Evolutionary conservation across 2,329 filamentous ascomycete species (phyloP).

Genomic region (Colletotrichum sp.): DNA sequence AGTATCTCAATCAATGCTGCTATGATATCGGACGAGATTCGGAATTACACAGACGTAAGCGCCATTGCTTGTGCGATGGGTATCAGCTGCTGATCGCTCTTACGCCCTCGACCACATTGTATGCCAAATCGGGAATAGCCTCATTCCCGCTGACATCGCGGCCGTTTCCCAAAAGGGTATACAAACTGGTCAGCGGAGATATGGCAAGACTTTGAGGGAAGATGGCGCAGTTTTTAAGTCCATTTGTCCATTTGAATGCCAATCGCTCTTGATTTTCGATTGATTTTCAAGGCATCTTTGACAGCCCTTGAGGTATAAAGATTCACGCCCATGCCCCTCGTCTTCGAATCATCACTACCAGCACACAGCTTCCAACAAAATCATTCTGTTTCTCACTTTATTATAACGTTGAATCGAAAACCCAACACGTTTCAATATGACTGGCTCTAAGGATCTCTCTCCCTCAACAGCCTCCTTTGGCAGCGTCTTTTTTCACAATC

Average conservation of each 20-base stretch:
- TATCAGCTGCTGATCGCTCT: background rate
- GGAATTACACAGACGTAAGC: background rate
- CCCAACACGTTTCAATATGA: background rate
- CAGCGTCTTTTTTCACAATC: background rate
- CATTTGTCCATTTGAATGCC: background rate
- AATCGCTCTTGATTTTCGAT: background rate
- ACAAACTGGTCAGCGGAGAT: background rate
- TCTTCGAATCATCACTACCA: background rate
- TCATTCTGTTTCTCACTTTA: background rate
- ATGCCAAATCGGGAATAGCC: background rate
- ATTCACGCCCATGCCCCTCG: background rate
- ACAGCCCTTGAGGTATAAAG: background rate
- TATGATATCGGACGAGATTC: background rate
- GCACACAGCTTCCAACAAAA: background rate
- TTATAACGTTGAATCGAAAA: rapidly evolving
- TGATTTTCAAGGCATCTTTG: background rate
- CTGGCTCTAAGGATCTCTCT: background rate
- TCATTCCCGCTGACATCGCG: background rate
- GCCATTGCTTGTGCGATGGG: background rate
- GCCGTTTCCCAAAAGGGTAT: background rate
- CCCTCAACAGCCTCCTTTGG: background rate
- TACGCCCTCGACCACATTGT: background rate
- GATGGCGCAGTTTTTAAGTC: background rate
- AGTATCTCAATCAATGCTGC: rapidly evolving
- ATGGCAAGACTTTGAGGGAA: background rate